phyloP scores from a whole-genome alignment of 2,329 filamentous ascomycete species.

The Ceratocystis eucalypticola region DNA sequence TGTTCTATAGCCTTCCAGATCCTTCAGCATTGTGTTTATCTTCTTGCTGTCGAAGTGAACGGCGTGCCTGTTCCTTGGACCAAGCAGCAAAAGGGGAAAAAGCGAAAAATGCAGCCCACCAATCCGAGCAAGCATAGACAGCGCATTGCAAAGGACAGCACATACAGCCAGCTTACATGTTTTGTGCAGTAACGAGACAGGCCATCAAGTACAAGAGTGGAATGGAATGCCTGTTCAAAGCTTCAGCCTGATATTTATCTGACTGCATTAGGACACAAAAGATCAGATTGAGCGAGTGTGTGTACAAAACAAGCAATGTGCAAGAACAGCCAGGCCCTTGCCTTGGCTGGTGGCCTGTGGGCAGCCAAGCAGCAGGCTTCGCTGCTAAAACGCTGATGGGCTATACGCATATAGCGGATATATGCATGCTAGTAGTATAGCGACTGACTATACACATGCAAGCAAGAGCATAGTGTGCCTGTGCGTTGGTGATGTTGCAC shows the following conservation, averaged over 20 bases:
- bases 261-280: not conserved
- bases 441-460: not conserved
- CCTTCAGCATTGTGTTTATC: not conserved
- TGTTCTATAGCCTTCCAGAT: not conserved
- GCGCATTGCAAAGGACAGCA: constrained; percentile 4
- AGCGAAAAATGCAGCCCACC: not conserved
- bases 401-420: not conserved
- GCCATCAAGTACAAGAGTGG: not conserved
- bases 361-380: not conserved
- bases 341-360: not conserved
- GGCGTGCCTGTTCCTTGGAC: not conserved
- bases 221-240: not conserved
- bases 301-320: not conserved
- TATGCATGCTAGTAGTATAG: not conserved
- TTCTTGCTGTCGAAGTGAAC: not conserved
- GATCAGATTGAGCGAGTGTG: not conserved
- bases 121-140: not conserved
- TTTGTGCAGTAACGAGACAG: not conserved
- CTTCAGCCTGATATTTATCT: not conserved
- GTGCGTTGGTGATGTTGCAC: not conserved
- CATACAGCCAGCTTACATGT: constrained; percentile 7
- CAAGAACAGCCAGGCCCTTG: not conserved
- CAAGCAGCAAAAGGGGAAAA: not conserved
- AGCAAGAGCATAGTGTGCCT: not conserved
- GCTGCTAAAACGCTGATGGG: not conserved